Base-by-base conservation (phyloP, 148 eudicot genomes). In the Silene conica region DNA sequence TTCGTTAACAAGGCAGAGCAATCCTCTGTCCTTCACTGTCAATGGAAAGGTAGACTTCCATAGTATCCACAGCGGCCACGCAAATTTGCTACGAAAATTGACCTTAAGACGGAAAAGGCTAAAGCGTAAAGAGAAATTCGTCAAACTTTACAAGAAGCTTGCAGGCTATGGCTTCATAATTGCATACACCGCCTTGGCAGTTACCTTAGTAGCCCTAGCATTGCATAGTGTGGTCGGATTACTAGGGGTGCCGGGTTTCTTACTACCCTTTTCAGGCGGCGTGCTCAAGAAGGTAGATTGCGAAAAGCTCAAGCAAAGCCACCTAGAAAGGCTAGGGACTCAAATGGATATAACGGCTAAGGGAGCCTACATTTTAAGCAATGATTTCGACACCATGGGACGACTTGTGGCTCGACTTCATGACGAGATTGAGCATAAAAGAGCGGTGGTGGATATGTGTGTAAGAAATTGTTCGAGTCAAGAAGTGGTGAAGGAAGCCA, bases 321-420 rank as follows among this genome's bases (percentile, higher is more conserved):
- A 61, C 34, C 70, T 70, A 0, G 71, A 83, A 45, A 78, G 83
- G 38, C 52, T 84, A 5, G 80, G 82, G 2, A 70, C 71, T 20
- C 86, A 88, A 67, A 79, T 93, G 45, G 97, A 93, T 74, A 76
- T 83, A 4, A 92, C 98, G 3, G 91, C 89, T 1, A 85, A 81
- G 83, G 97, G 92, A 14, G 81, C 89, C 15, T 91, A 86, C 54
- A 81, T 82, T 20, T 38, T 91, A 68, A 84, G 80, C 58, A 91
- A 91, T 58, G 91, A 91, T 62, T 82, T 93, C 19, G 92, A 89
- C 65, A 91, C 97, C 0, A 82, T 87, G 77, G 85, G 91, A 38
- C 76, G 86, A 83, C 89, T 91, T 3, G 91, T 86, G 80, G 75
- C 72, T 80, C 84, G 91, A 63, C 38, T 91, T 23, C 61, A 84